These are phyloP conservation scores for Bruguiera hainesii DNA, from an alignment of 441 rosid genomes.

Conservation along the genomic window DNA sequence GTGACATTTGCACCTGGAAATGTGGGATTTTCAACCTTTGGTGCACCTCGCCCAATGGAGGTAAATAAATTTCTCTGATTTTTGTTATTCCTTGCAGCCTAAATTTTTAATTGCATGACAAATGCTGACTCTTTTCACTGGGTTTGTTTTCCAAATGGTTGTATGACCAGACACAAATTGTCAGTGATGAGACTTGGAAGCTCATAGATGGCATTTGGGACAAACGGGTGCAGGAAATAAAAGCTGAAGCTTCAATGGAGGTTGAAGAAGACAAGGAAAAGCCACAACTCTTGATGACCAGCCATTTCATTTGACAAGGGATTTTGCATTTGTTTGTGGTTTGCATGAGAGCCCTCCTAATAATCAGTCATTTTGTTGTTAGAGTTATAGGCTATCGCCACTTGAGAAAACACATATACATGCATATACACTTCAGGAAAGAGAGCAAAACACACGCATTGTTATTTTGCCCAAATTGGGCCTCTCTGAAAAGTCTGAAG, in stretches of 20 bases:
- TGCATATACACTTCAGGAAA: no score
- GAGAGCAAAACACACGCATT: no score
- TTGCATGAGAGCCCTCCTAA: neutral
- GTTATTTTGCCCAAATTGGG: no score
- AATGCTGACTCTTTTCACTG: slow-evolving; percentile 1
- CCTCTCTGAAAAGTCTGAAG: no score
- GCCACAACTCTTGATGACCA: slow-evolving; percentile 84
- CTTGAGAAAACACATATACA: no score
- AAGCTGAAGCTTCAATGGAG: slow-evolving; percentile 54
- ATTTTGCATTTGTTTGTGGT: neutral
- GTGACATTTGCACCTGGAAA: slow-evolving; percentile 96
- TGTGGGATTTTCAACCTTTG: slow-evolving; percentile 92
- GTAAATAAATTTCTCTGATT: slow-evolving; percentile 28
- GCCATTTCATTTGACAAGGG: slow-evolving; percentile 65
- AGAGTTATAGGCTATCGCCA: no score
- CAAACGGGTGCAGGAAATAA: slow-evolving; percentile 66
- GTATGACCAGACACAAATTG: slow-evolving; percentile 61
- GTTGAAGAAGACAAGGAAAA: slow-evolving; percentile 68
- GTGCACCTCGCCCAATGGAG: slow-evolving; percentile 90
- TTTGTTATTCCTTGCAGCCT: neutral
- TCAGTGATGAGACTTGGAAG: slow-evolving; percentile 87
- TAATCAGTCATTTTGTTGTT: no score
- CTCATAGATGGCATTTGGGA: slow-evolving; percentile 84
- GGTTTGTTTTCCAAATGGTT: slow-evolving; percentile 8
- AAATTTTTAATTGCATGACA: slow-evolving; percentile 9